phyloP scores from a whole-genome alignment of 441 rosid genomes.

The Raphanus hybrid region DNA sequence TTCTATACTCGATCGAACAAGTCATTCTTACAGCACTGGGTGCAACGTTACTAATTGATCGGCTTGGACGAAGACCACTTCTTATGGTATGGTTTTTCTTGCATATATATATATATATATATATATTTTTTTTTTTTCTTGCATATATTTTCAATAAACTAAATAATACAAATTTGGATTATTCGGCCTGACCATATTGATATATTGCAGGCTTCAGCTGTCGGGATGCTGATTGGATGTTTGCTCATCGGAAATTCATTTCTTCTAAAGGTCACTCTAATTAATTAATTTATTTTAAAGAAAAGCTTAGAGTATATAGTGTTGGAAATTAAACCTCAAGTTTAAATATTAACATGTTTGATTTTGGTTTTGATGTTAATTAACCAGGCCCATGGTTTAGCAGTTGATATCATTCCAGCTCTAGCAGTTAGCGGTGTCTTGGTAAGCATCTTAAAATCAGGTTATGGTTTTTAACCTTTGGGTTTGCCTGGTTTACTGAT shows the following conservation, averaged over 20 bases:
- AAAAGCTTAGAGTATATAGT: not conserved
- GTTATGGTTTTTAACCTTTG: not conserved
- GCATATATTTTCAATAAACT: not conserved
- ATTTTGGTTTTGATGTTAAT: not conserved
- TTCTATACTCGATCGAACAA: constrained; percentile 49
- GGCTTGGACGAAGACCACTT: constrained; percentile 71
- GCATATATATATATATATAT: too few relatives aligned
- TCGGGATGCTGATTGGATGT: constrained; percentile 58
- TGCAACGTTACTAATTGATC: constrained; percentile 54
- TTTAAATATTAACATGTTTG: too few relatives aligned
- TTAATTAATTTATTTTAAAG: not conserved
- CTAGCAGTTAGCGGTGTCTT: constrained; percentile 57
- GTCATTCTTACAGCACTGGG: constrained; percentile 48
- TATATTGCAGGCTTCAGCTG: constrained; percentile 53
- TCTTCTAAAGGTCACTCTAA: constrained; percentile 53
- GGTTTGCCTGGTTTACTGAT: not conserved
- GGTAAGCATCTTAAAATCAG: constrained; percentile 43
- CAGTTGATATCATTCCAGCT: constrained; percentile 44
- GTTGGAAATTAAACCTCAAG: too few relatives aligned
- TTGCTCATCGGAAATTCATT: constrained; percentile 56
- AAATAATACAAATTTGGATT: not conserved
- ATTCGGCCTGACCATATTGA: not conserved
- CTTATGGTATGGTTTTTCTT: constrained; percentile 48
- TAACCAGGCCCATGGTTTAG: constrained; percentile 50
- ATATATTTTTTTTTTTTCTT: too few relatives aligned